Base-by-base conservation (phyloP, 2,329 filamentous ascomycete species). In the Hypoxylon sp. region DNA sequence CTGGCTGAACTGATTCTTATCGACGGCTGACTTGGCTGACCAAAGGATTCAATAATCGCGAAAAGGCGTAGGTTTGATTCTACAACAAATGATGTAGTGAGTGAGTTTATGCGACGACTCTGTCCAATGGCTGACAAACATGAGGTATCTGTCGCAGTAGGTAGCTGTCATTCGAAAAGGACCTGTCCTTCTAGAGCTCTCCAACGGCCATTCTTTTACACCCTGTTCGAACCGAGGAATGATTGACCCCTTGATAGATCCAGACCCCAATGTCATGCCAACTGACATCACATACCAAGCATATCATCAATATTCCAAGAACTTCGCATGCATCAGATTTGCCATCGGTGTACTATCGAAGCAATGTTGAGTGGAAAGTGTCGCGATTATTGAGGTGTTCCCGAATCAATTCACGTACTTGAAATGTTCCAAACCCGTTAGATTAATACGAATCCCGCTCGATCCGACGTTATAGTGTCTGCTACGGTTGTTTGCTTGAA, bases 171-270 rank as follows among this genome's bases (percentile, higher is more conserved):
- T 22, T n/a, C 6, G 22, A 42, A 26, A 54, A 54, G 51, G 8
- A 33, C 9, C 1, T 51, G 26, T 52, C 29, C 24, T n/a, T 24
- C 19, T 22, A 22, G 19, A 37, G 33, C 13, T 61, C 37, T 60
- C 55, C 42, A 52, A 63, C 67, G 67, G 67, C 14, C 60, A 50
- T 69, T 66, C 67, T 66, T 69, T 65, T 69, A 69, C 63, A 26
- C 10, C 67, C 67, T 63, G 46, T n/a, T 52, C 14, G 35, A 47
- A 63, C 63, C 63, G 66, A 69, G 63, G 26, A 63, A 57, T 63
- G 42, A 59, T 63, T 54, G 46, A 39, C 63, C 58, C 58, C 59
- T 54, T 61, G 54, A 4, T n/a, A 59, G 39, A 46, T 59, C 42
- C 26, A 54, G 19, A 47, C 53, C 37, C 29, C 46, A 53, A 61